A percentile compares a stretch with the other conserved stretches of the same genome.
phyloP scores from a whole-genome alignment of 768 basidiomycete genomes.

The Boletales sp. region DNA sequence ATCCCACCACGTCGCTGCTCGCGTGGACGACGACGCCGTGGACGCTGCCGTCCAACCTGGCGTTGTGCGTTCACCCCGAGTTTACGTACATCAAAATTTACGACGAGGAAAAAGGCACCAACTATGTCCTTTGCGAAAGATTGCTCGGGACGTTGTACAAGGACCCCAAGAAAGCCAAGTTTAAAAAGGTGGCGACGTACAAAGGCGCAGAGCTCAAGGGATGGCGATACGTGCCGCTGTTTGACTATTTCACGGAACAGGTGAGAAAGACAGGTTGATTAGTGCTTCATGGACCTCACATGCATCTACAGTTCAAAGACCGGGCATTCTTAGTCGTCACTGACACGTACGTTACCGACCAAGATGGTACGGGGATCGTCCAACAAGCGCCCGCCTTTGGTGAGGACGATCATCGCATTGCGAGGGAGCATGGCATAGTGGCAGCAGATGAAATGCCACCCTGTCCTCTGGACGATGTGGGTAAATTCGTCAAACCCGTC shows the following conservation, averaged over 20 bases:
- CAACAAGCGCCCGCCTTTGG: slow-evolving; percentile 99
- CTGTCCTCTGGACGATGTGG: slow-evolving; percentile 90
- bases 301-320: slow-evolving; percentile 70
- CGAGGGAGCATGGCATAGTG: slow-evolving; percentile 80
- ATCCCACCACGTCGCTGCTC: slow-evolving; percentile 82
- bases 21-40: slow-evolving; percentile 99
- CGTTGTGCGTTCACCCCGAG: slow-evolving; percentile 93
- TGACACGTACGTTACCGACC: slow-evolving; percentile 91
- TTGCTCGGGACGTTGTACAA: slow-evolving; percentile 89
- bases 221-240: slow-evolving; percentile 92
- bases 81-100: slow-evolving; percentile 96
- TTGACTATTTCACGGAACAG: slow-evolving; percentile 95
- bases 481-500: slow-evolving; percentile 85
- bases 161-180: slow-evolving; percentile 95
- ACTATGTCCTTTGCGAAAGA: slow-evolving; percentile 89
- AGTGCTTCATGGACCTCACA: background rate
- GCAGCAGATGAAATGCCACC: slow-evolving; percentile 89
- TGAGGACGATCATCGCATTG: slow-evolving; percentile 97
- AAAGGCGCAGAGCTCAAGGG: slow-evolving; percentile 92
- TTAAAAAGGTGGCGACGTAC: slow-evolving; percentile 85
- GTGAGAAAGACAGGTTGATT: slow-evolving; percentile 37
- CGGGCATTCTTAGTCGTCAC: slow-evolving; percentile 85
- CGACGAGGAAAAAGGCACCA: slow-evolving; percentile 80
- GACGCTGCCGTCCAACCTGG: slow-evolving; percentile 96
- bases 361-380: slow-evolving; percentile 95